Evolutionary conservation across 2,329 filamentous ascomycete species (phyloP).

Genomic region (Neonectria neomacrospora): DNA sequence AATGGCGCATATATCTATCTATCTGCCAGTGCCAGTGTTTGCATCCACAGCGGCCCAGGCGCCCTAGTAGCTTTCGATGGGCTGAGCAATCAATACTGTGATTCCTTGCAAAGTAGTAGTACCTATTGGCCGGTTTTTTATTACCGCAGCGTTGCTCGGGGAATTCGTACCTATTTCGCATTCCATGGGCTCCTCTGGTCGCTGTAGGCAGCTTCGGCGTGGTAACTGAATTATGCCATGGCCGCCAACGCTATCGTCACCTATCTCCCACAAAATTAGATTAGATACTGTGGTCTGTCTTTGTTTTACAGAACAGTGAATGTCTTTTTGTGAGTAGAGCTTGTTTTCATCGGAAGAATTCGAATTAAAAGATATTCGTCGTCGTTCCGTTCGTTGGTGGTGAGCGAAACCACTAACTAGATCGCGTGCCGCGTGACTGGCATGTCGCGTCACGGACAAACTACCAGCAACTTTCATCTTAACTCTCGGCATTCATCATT

Average conservation of each 20-base stretch:
- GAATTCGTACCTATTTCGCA: slow-evolving; percentile 51
- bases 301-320: no score
- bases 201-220: slow-evolving; percentile 57
- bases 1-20: no score
- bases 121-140: slow-evolving; percentile 34
- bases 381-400: slow-evolving; percentile 16
- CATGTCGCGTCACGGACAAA: neutral
- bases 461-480: no score
- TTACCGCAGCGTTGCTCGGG: slow-evolving; percentile 35
- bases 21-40: no score
- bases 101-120: no score
- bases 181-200: slow-evolving; percentile 53
- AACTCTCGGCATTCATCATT: neutral
- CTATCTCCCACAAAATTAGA: no score
- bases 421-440: slow-evolving; percentile 1
- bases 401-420: neutral
- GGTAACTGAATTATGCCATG: slow-evolving; percentile 45
- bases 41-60: slow-evolving; percentile 57
- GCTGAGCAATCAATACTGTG: no score
- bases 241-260: no score
- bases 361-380: neutral
- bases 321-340: no score
- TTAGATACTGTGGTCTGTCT: no score
- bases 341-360: slow-evolving; percentile 45
- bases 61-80: no score